Evolutionary conservation across 306 rosid species (phyloP).

Genomic region (Quillaja saponaria): DNA sequence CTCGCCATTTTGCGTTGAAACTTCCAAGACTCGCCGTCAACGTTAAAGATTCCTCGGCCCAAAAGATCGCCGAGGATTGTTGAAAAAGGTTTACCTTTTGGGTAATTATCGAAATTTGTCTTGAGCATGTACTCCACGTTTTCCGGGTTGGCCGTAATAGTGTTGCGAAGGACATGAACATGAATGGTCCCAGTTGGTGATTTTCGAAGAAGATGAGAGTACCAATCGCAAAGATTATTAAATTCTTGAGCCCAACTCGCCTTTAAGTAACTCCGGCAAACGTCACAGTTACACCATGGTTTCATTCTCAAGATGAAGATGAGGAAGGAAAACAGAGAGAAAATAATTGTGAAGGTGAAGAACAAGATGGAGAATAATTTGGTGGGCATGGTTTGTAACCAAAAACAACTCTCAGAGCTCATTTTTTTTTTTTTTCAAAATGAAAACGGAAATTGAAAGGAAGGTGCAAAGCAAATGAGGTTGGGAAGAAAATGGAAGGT

Average conservation of each 20-base stretch:
- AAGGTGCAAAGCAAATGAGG: background rate
- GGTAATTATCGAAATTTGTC: conserved; percentile 72
- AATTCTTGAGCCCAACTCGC: conserved; percentile 44
- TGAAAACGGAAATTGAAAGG: no score
- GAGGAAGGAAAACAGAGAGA: conserved; percentile 56
- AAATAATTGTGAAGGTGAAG: conserved; percentile 62
- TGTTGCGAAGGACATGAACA: conserved; percentile 65
- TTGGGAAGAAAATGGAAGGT: background rate
- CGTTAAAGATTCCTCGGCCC: conserved; percentile 82
- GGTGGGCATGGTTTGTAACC: conserved; percentile 37
- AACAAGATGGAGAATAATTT: conserved; percentile 43
- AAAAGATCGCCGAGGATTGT: conserved; percentile 77
- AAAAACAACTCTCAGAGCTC: conserved; percentile 15
- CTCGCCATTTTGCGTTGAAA: conserved; percentile 89
- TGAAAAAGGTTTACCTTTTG: conserved; percentile 76
- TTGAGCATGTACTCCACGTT: conserved; percentile 78
- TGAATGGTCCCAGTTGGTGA: conserved; percentile 62
- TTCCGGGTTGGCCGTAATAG: conserved; percentile 63
- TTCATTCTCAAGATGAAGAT: conserved; percentile 56
- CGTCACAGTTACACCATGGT: conserved; percentile 74
- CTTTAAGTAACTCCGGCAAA: conserved; percentile 51
- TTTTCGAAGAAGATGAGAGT: conserved; percentile 58
- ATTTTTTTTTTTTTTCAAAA: background rate
- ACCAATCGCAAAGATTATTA: conserved; percentile 70
- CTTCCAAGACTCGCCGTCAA: conserved; percentile 67